Evolutionary conservation across 2,329 filamentous ascomycete species (phyloP).

Genomic region (Botrytis pseudocinerea): DNA sequence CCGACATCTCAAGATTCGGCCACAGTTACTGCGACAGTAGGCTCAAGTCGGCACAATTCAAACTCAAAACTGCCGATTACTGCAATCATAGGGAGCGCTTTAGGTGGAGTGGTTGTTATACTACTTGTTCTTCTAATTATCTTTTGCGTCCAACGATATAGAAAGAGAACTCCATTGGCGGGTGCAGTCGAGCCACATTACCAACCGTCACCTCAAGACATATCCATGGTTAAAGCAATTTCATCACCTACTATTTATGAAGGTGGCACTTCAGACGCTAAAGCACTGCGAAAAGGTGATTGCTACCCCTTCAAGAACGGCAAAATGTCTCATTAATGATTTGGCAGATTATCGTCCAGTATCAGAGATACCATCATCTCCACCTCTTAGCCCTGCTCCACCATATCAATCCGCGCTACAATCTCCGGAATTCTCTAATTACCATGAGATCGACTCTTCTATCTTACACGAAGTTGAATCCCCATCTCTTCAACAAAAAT

Average conservation of each 20-base stretch:
- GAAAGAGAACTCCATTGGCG: not conserved
- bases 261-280: not conserved
- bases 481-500: not conserved
- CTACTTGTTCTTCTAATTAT: not conserved
- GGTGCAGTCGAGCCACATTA: not conserved
- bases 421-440: not conserved
- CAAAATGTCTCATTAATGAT: not conserved
- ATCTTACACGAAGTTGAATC: conserved; percentile 13
- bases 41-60: not conserved
- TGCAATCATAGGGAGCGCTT: not conserved
- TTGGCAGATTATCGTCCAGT: not conserved
- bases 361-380: not conserved
- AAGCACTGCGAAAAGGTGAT: not conserved
- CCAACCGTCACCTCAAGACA: not conserved
- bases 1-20: not conserved
- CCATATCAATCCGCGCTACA: conserved; percentile 13
- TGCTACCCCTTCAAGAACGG: too few relatives aligned
- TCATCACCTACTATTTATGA: not conserved
- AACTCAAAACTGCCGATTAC: not conserved
- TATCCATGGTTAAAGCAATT: not conserved
- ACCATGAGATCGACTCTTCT: conserved; percentile 15
- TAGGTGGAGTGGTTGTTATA: not conserved
- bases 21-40: not conserved
- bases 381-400: conserved; percentile 14
- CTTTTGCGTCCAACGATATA: not conserved